phyloP scores from a whole-genome alignment of 2,329 filamentous ascomycete species.

The Lachnellula cervina region DNA sequence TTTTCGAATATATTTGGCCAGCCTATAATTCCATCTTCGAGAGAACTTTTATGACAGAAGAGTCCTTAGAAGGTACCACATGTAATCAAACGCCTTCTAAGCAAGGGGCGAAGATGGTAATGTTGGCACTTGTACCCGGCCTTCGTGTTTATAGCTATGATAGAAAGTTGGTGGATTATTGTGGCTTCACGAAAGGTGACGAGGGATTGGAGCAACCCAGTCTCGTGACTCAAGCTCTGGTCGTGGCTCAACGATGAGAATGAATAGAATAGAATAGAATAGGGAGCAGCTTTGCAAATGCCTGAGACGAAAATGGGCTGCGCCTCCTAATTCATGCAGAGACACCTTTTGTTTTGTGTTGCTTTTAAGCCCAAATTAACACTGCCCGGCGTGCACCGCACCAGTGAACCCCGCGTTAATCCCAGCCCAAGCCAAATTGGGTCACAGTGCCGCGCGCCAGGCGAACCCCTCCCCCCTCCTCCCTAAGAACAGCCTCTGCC shows the following conservation, averaged over 20 bases:
- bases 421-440: too few species aligned
- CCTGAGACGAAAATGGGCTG: too few species aligned
- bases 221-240: slow-evolving; percentile 3
- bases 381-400: too few species aligned
- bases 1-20: slow-evolving; percentile 5
- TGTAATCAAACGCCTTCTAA: background rate
- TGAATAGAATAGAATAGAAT: background rate
- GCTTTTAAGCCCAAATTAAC: too few species aligned
- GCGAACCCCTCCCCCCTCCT: too few species aligned
- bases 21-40: background rate
- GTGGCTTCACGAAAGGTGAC: background rate
- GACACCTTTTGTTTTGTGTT: too few species aligned
- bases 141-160: slow-evolving; percentile 5
- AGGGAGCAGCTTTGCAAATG: background rate
- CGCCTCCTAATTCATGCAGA: too few species aligned
- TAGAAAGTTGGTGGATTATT: slow-evolving; percentile 3
- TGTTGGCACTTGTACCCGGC: slow-evolving; percentile 1
- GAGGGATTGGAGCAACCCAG: background rate
- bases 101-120: background rate
- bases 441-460: too few species aligned
- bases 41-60: background rate
- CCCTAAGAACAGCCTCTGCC: too few species aligned
- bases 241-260: background rate
- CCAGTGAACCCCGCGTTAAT: too few species aligned
- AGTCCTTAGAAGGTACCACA: background rate